Evolutionary conservation across 371 early-diverging fungal genomes (phyloP), one percentile per base, ranked within the genome.

Genomic region (Circinella umbellata): DNA sequence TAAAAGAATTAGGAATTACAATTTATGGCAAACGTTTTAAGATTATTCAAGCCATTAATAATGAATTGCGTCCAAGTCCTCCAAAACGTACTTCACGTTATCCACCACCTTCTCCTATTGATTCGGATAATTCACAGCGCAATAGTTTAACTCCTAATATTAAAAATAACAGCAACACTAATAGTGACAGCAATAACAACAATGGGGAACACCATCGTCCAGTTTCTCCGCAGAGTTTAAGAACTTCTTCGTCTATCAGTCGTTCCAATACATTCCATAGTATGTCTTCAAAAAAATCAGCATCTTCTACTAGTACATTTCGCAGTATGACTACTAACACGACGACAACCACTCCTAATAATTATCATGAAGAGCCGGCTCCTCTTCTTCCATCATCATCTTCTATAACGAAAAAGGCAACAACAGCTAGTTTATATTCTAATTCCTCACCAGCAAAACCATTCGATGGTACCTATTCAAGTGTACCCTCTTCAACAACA

Each of bases 21-120:
- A 87, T 90, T 4, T 91, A 89, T 70, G 92, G 92, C 18, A 91
- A 90, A 73, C 81, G 92, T 10, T 86, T 88, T 72, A 89, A 90
- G 64, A 81, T 92, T 39, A 90, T 89, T 87, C 89, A 85, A 53
- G 89, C 91, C 68, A 92, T 92, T 63, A 57, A 57, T 34, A 79
- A 70, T 27, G 67, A 76, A 15, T 68, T 91, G 39, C 69, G 60
- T 54, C 27, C 61, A 15, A 34, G 15, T 63, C 47, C 60, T 51
- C 67, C 62, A 60, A 61, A 39, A 15, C 59, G 64, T 38, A 27
- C 27, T 64, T 47, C 46, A 36, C 47, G 60, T 62, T 53, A 27
- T 61, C 66, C 75, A 47, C 69, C 69, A 37, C 69, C 69, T 39
- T 71, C 75, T 6, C 75, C 70, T 4, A 63, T 68, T 11, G 69